Evolutionary conservation across 2,329 filamentous ascomycete genomes (phyloP).

Genomic region (Botrytis tulipae): DNA sequence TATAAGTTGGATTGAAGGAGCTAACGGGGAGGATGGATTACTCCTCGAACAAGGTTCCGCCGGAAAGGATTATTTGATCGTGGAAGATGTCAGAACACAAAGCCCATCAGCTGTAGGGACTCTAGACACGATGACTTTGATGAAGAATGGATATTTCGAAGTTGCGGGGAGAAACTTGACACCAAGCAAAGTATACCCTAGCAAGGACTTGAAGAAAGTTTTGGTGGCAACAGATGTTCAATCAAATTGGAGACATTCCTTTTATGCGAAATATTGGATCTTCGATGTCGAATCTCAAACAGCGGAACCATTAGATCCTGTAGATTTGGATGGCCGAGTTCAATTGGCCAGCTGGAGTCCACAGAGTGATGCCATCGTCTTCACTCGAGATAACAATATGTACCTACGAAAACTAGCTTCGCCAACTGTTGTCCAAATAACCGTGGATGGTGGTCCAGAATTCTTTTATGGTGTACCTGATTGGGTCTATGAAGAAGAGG

Average conservation of each 20-base stretch:
- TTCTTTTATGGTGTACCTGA: slow-evolving; percentile 96
- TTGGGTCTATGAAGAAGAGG: slow-evolving; percentile 91
- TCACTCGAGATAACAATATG: slow-evolving; percentile 86
- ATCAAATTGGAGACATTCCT: slow-evolving; percentile 88
- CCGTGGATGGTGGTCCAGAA: slow-evolving; percentile 79
- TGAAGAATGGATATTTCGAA: slow-evolving; percentile 65
- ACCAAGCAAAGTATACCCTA: slow-evolving; percentile 69
- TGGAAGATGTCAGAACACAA: slow-evolving; percentile 75
- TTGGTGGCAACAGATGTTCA: slow-evolving; percentile 71
- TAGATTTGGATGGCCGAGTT: slow-evolving; percentile 60
- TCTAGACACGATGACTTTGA: slow-evolving; percentile 64
- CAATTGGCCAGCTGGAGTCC: slow-evolving; percentile 92
- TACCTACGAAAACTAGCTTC: slow-evolving; percentile 67
- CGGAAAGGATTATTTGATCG: slow-evolving; percentile 73
- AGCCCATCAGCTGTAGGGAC: slow-evolving; percentile 45
- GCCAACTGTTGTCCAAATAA: slow-evolving; percentile 57
- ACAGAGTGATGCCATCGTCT: slow-evolving; percentile 81
- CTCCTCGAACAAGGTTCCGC: slow-evolving; percentile 65
- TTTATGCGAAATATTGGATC: slow-evolving; percentile 83
- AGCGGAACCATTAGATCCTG: slow-evolving; percentile 73
- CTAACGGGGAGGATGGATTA: slow-evolving; percentile 77
- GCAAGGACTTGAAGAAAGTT: slow-evolving; percentile 80
- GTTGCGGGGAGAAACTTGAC: slow-evolving; percentile 54
- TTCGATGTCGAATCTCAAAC: slow-evolving; percentile 82
- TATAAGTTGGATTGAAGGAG: slow-evolving; percentile 75